Evolutionary conservation across 2,329 filamentous ascomycete genomes (phyloP), one percentile per base, ranked within the genome.

Genomic region (Dothistroma pini): DNA sequence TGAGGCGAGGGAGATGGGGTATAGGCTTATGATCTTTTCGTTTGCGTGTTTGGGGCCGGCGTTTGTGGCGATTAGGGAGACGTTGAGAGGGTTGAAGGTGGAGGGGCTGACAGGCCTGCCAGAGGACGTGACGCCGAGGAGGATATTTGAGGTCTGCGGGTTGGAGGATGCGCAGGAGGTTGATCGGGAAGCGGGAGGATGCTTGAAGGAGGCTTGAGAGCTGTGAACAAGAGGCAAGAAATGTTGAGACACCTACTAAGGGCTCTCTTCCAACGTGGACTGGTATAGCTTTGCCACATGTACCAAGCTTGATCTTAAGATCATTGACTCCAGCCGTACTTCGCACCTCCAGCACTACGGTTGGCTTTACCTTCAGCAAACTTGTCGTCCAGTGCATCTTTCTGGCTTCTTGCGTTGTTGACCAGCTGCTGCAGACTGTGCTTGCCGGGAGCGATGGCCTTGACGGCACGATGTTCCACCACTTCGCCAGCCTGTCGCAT

Each of bases 371-470:
- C 90, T 67, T 87, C 81, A 21, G 91, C 91, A 79, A 96, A 97
- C 73, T 90, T 93, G 71, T 97, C 93, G 76, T 97, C 92, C 67
- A 97, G 78, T 2, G 91, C 92, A 11, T 96, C 91, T 72, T 87
- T 87, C 77, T 97, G 92, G 64, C 83, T 90, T 67, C 86, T 86
- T 29, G 90, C 93, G 63, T 89, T 89, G 75, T 86, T 91, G 67
- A 97, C 89, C 69, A 97, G 81, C 78, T 96, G 92, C 72, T 88
- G 87, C 74, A 97, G 80, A 70, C 85, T 96, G 77, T 97, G 92
- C 79, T 97, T 97, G 62, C 91, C 90, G 3, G 92, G 89, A 25
- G 90, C 87, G 72, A 96, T 89, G 2, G 88, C 80, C 56, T 91
- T 88, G 59, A 97, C 88, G 8, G 92, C 90, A 70, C 93, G 93